Conservation (phyloP, 371 early-diverging fungal genomes). For the Haplosporangium sp. region DNA sequence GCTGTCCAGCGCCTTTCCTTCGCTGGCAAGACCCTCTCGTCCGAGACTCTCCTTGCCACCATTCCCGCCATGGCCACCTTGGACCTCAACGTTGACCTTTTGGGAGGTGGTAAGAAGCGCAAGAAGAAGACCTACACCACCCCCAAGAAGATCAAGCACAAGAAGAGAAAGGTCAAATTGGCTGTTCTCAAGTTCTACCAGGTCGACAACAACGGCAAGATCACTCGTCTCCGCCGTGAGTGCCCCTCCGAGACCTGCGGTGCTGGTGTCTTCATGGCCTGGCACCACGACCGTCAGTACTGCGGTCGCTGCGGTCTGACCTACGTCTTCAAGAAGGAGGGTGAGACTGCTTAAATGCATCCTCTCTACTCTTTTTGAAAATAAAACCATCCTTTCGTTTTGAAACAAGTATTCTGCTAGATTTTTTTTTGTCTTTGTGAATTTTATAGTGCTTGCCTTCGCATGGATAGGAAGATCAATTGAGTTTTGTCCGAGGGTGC, state of each 20-base stretch:
- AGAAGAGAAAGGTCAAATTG: constrained; percentile 98
- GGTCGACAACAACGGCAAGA: constrained; percentile 97
- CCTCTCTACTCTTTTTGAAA: constrained; percentile 15
- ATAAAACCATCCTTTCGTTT: constrained; percentile 22
- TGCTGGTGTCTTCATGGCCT: constrained; percentile 99
- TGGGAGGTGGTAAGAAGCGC: constrained; percentile 97
- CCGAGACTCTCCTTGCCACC: constrained; percentile 84
- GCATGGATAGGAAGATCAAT: too few species aligned
- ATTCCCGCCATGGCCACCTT: constrained; percentile 93
- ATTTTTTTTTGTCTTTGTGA: too few species aligned
- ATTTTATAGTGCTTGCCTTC: too few species aligned
- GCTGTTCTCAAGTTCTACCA: constrained; percentile 98
- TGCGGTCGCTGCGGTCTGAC: constrained; percentile 79
- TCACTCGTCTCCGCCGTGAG: constrained; percentile 97
- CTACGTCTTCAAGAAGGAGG: constrained; percentile 69
- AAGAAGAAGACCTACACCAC: constrained; percentile 99
- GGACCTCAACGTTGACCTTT: constrained; percentile 80
- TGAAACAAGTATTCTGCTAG: neutral
- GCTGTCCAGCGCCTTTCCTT: constrained; percentile 95
- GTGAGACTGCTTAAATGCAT: constrained; percentile 30
- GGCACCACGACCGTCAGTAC: constrained; percentile 96
- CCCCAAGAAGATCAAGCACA: constrained; percentile 99
- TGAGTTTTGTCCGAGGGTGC: too few species aligned
- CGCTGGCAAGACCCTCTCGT: constrained; percentile 92
- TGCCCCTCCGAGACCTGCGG: constrained; percentile 96